These are phyloP conservation scores for Luzula sylvatica DNA, from an alignment of 176 grass and related monocot genomes.

Conservation along the genomic window DNA sequence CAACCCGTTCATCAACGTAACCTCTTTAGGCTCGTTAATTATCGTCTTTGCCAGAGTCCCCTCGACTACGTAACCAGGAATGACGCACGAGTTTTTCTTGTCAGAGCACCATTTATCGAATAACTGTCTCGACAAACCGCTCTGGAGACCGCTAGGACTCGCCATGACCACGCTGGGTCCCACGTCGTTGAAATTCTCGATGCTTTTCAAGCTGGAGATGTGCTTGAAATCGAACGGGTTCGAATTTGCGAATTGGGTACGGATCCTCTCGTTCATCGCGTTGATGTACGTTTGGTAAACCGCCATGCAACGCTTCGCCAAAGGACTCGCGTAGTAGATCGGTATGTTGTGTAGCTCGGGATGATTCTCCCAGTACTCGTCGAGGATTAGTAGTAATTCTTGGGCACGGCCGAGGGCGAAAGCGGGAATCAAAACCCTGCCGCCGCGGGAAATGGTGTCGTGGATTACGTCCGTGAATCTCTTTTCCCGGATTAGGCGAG, in stretches of 20 bases:
- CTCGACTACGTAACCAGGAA: slow-evolving; percentile 89
- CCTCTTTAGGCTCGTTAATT: slow-evolving; percentile 90
- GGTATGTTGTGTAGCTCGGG: slow-evolving; percentile 89
- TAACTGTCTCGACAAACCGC: slow-evolving; percentile 81
- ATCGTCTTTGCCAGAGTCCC: slow-evolving; percentile 89
- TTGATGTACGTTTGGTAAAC: slow-evolving; percentile 98
- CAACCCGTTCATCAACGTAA: slow-evolving; percentile 78
- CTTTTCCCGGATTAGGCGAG: slow-evolving; percentile 58
- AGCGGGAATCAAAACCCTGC: slow-evolving; percentile 81
- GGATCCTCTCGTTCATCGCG: slow-evolving; percentile 95
- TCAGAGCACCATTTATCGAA: slow-evolving; percentile 96
- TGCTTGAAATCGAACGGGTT: slow-evolving; percentile 94
- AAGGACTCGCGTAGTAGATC: slow-evolving; percentile 90
- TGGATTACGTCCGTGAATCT: slow-evolving; percentile 90
- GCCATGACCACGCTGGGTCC: slow-evolving; percentile 91
- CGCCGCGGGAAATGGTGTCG: slow-evolving; percentile 64
- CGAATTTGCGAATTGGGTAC: slow-evolving; percentile 76
- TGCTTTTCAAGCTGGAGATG: slow-evolving; percentile 78
- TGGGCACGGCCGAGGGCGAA: slow-evolving; percentile 92
- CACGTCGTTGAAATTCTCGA: slow-evolving; percentile 88
- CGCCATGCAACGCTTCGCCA: slow-evolving; percentile 93
- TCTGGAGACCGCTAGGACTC: slow-evolving; percentile 73
- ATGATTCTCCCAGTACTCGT: slow-evolving; percentile 94
- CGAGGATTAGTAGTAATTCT: slow-evolving; percentile 78
- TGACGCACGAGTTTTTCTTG: slow-evolving; percentile 89